Base-by-base conservation (phyloP, 352 stramenopile genomes). In the Thalassiosira mediterranea region DNA sequence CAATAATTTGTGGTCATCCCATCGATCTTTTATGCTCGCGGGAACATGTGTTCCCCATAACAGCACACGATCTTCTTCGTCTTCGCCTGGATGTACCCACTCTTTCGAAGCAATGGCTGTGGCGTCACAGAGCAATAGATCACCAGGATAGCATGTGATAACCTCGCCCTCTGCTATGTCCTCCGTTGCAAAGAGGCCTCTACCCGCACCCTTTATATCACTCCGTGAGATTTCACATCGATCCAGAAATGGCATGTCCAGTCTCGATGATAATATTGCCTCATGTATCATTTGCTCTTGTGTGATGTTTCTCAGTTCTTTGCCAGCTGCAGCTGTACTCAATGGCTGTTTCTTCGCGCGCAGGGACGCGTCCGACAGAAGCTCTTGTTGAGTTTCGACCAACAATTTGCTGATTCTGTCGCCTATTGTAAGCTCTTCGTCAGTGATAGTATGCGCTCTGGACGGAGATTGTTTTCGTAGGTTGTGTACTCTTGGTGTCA, bases 11-110 rank as follows among this genome's bases (percentile, higher is more conserved):
- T 77, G 48, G 47, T 77, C 59, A 26, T 72, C 59, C 40, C 37
- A 60, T 21, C 21, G 11, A 56, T 72, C 17, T n/a, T n/a, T n/a
- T n/a, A n/a, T n/a, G 15, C 28, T 19, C 1, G 8, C 3, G 31
- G 23, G 38, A 28, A 77, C 51, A 26, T 77, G 68, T 10, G 49
- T 23, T 26, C 68, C 68, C 68, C 68, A 77, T 7, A 72, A 51
- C 3, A 70, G 42, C 32, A 66, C 66, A 17, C 46, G 32, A 17
- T 73, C 63, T 25, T 68, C 64, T 56, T 72, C n/a, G n/a, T n/a
- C n/a, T n/a, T n/a, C n/a, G n/a, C n/a, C n/a, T n/a, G n/a, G n/a
- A n/a, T n/a, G n/a, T n/a, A n/a, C n/a, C n/a, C n/a, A n/a, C n/a
- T n/a, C n/a, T n/a, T n/a, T n/a, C n/a, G n/a, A n/a, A 7, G 13